Evolutionary conservation across 2,329 filamentous ascomycete species (phyloP), one percentile per base, ranked within the genome.

Genomic region (Paramyrothecium roridum): DNA sequence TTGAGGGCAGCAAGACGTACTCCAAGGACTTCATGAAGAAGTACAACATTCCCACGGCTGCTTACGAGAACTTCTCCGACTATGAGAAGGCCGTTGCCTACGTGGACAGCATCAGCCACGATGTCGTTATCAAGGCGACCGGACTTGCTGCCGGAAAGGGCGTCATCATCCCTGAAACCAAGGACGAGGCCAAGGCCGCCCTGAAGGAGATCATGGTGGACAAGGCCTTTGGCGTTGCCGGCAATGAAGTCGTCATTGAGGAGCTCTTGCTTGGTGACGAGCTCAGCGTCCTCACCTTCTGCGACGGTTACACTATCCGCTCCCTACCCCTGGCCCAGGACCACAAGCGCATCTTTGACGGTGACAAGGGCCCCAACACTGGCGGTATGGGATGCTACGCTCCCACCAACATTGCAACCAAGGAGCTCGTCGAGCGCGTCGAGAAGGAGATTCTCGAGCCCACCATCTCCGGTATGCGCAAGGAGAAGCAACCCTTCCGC

Each of bases 321-420:
- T 91, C 89, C 10, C 80, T 98, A 11, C 93, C 93, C 6, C 88
- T 95, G 1, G 93, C 93, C 2, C 95, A 99, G 73, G 95, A 98
- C 71, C 95, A 99, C 79, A 98, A 99, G 82, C 85, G 92, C 59
- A 92, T 96, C 61, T 90, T 89, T 53, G 95, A 99, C 66, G 91
- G 90, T 54, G 93, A 98, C 69, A 81, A 84, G 51, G 95, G 95
- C 2, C 90, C 92, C 40, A 98, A 98, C 76, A 98, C 95, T 2
- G 95, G 93, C 57, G 95, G 95, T 45, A 98, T 98, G 95, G 95
- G 95, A 52, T 96, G 92, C 69, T 98, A 98, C 73, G 92, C 93
- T 17, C 90, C 90, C n/a, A 96, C 93, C 2, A 89, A 85, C 60
- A 87, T 93, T 64, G 87, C 88, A 30, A 89, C 88, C 0, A 83